These are phyloP conservation scores for Dictyostelium capitatum DNA, from an alignment of 78 protist species.

Conservation along the genomic window DNA sequence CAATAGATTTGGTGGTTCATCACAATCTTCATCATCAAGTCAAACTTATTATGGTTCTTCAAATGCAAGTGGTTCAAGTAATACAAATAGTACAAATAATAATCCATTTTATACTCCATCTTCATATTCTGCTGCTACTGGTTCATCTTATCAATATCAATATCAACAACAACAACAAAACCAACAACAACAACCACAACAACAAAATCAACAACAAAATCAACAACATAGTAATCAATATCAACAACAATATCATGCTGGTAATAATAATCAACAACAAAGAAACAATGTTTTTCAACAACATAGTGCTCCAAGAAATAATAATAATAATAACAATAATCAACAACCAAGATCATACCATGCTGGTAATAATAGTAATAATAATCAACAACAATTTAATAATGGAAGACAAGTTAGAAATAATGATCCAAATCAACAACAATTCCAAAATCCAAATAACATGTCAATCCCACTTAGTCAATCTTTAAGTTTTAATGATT, in stretches of 20 bases:
- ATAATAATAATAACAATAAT: neutral
- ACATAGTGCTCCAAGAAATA: no score
- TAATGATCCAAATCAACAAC: conserved; percentile 21
- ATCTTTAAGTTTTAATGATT: conserved; percentile 18
- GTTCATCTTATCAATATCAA: conserved; percentile 27
- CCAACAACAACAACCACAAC: neutral
- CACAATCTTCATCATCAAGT: conserved; percentile 17
- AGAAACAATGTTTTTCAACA: no score
- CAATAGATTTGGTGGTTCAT: neutral
- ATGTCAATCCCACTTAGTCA: conserved; percentile 54
- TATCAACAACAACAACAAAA: conserved; percentile 19
- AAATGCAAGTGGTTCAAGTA: conserved; percentile 6
- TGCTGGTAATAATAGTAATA: no score
- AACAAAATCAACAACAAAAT: neutral
- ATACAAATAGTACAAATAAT: neutral
- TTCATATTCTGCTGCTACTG: conserved; percentile 11
- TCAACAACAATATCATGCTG: neutral
- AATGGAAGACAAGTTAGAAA: neutral
- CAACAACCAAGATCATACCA: neutral
- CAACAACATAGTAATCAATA: neutral
- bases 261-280: neutral
- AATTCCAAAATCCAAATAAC: conserved; percentile 17
- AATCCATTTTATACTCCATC: conserved; percentile 21
- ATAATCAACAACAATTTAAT: neutral
- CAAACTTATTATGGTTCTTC: conserved; percentile 13